These are phyloP conservation scores for Striga asiatica DNA, from an alignment of 257 asterid genomes.

Conservation along the genomic window DNA sequence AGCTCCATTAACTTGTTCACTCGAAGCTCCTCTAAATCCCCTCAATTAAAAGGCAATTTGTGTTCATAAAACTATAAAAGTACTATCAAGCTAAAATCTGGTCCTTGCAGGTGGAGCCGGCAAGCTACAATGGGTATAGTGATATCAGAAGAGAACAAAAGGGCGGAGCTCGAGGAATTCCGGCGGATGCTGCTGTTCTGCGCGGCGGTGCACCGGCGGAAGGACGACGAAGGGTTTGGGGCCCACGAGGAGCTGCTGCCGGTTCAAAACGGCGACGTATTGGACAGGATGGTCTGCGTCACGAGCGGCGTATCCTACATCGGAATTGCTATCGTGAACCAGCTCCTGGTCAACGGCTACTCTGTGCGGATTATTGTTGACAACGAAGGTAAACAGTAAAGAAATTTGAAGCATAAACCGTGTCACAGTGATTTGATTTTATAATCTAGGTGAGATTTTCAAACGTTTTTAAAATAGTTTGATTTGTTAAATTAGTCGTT, in stretches of 20 bases:
- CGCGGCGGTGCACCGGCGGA: conserved; percentile 51
- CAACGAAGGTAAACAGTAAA: conserved; percentile 44
- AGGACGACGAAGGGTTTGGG: conserved; percentile 31
- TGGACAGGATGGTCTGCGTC: conserved; percentile 60
- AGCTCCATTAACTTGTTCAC: neutral
- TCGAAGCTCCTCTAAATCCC: too few relatives aligned
- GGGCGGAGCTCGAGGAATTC: conserved; percentile 65
- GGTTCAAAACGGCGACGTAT: conserved; percentile 24
- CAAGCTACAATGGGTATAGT: conserved; percentile 56
- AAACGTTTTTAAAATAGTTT: too few relatives aligned
- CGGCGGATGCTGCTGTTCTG: conserved; percentile 63
- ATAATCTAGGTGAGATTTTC: too few relatives aligned
- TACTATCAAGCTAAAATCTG: conserved; percentile 1
- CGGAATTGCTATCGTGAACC: conserved; percentile 74
- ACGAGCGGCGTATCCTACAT: conserved; percentile 88
- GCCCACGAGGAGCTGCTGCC: neutral
- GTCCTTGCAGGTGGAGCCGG: neutral
- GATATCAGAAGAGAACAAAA: conserved; percentile 37
- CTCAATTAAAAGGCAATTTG: too few relatives aligned
- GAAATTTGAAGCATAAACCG: neutral
- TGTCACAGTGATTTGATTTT: too few relatives aligned
- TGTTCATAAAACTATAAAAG: neutral
- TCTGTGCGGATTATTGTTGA: conserved; percentile 73
- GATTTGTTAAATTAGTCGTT: too few relatives aligned
- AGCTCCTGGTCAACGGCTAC: conserved; percentile 73